phyloP scores from a whole-genome alignment of 768 basidiomycete genomes.

The Rhizopogon rudus region DNA sequence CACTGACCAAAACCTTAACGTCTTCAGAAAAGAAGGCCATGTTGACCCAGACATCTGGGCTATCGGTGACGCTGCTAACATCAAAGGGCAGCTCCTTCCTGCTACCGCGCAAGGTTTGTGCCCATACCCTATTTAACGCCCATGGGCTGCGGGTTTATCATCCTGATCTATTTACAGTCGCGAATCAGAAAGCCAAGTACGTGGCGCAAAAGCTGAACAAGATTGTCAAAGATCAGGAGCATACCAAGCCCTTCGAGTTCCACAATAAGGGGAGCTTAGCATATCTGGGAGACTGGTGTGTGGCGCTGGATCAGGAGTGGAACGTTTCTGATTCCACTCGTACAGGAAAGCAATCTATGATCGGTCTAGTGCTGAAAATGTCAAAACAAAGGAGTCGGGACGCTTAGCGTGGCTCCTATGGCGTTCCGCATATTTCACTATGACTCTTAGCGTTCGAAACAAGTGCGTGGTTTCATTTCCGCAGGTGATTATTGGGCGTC shows the following conservation, averaged over 20 bases:
- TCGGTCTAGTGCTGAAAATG: conserved; percentile 43
- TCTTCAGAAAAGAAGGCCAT: conserved; percentile 48
- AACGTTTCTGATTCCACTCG: conserved; percentile 3
- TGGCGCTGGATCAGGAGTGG: conserved; percentile 4
- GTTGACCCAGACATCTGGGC: conserved; percentile 69
- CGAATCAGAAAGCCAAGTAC: conserved; percentile 72
- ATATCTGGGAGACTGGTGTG: conserved; percentile 73
- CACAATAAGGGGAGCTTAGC: conserved; percentile 72
- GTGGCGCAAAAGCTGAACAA: conserved; percentile 62
- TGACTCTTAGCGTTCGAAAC: conserved; percentile 68
- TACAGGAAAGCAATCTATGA: conserved; percentile 76
- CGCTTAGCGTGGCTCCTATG: conserved; percentile 75
- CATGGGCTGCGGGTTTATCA: conserved; percentile 15
- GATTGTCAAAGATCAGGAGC: conserved; percentile 45
- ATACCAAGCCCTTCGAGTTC: conserved; percentile 58
- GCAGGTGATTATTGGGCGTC: conserved; percentile 4
- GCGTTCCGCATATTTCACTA: conserved; percentile 78
- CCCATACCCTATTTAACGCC: conserved; percentile 11
- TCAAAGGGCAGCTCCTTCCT: conserved; percentile 56
- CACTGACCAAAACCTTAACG: conserved; percentile 58
- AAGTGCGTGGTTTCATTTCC: conserved; percentile 38
- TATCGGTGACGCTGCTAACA: conserved; percentile 72
- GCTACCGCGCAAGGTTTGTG: conserved; percentile 77
- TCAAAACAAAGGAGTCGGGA: conserved; percentile 58
- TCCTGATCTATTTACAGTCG: conserved; percentile 41